Evolutionary conservation across 2,329 filamentous ascomycete genomes (phyloP).

Genomic region (Bipolaris sorokiniana): DNA sequence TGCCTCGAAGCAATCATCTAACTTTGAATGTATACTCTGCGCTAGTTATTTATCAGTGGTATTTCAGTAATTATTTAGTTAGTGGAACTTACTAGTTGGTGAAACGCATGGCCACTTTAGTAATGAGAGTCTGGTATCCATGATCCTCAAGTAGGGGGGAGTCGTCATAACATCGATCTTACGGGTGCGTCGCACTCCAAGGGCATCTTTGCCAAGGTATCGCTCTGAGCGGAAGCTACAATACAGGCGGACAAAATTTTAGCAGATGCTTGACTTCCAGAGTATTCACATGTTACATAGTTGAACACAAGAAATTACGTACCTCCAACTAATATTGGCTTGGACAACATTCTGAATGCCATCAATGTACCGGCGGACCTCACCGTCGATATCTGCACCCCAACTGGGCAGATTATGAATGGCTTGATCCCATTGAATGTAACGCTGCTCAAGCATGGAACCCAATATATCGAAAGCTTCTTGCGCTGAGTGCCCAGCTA

Average conservation of each 20-base stretch:
- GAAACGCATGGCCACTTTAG: background rate
- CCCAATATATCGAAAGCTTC: background rate
- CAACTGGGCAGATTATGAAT: background rate
- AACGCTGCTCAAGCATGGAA: conserved; percentile 1
- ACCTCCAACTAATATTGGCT: conserved; percentile 1
- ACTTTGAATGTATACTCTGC: background rate
- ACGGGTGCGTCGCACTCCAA: background rate
- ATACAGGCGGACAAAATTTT: background rate
- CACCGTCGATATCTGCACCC: background rate
- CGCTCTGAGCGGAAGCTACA: background rate
- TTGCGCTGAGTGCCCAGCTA: background rate
- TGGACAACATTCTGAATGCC: conserved; percentile 1
- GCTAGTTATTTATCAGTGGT: background rate
- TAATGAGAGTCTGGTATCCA: background rate
- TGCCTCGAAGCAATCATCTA: background rate
- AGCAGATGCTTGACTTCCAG: background rate
- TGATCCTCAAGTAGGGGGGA: background rate
- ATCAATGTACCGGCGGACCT: conserved; percentile 1
- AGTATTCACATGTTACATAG: background rate
- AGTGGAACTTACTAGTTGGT: background rate
- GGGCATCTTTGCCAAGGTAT: conserved; percentile 1
- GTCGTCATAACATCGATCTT: conserved; percentile 1
- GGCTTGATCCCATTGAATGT: conserved; percentile 1
- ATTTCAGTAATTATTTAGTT: background rate
- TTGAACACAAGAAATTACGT: background rate